Percentiles rank a stretch among this genome's conserved stretches.
Evolutionary conservation across 228 moss, liverwort and hornwort genomes (phyloP).

Genomic region (Sphagnum fallax): DNA sequence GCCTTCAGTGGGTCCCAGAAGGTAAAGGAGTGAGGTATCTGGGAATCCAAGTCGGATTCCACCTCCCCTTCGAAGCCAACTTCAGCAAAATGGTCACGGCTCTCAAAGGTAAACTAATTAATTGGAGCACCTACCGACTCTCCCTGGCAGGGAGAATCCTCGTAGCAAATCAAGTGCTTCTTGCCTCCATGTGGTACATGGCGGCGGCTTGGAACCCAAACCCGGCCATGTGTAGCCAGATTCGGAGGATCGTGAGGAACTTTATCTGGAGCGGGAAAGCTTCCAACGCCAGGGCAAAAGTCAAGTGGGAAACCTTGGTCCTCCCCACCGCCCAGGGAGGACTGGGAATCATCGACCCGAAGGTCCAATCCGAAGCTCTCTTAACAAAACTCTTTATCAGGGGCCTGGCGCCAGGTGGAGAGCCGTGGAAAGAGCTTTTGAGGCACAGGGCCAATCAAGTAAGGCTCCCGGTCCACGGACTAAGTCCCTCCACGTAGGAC

Average conservation of each 20-base stretch:
- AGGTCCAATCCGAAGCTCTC: too few species aligned
- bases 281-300: too few species aligned
- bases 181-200: neutral
- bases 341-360: too few species aligned
- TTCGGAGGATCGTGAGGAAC: neutral
- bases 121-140: neutral
- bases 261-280: neutral
- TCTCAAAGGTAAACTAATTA: neutral
- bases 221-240: neutral
- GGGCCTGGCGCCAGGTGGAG: too few species aligned
- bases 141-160: neutral
- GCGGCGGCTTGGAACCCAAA: neutral
- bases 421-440: too few species aligned
- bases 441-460: too few species aligned
- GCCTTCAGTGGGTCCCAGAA: neutral
- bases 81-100: neutral
- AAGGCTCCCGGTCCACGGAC: too few species aligned
- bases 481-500: too few species aligned
- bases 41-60: constrained; percentile 1
- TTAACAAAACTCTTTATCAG: too few species aligned
- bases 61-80: neutral
- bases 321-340: too few species aligned
- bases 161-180: neutral
- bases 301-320: too few species aligned
- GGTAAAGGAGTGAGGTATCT: neutral